These are phyloP conservation scores for Mycena amicta DNA, from an alignment of 768 basidiomycete species.

Conservation along the genomic window DNA sequence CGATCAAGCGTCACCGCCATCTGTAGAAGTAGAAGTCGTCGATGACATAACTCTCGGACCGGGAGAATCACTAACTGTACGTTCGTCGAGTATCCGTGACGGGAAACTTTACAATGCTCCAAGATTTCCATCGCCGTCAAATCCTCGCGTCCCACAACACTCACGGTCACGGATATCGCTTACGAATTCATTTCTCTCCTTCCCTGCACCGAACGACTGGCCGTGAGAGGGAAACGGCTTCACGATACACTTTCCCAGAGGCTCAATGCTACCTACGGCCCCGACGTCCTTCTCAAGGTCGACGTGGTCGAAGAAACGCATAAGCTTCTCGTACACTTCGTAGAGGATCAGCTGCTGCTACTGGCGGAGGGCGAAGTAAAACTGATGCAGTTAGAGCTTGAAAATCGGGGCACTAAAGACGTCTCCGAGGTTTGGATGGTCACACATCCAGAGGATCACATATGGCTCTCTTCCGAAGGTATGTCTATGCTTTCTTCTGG, in stretches of 20 bases:
- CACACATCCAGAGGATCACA: constrained; percentile 57
- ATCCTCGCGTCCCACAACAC: constrained; percentile 48
- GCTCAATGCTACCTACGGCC: constrained; percentile 68
- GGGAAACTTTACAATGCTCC: no score
- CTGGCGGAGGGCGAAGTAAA: constrained; percentile 73
- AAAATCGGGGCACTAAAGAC: constrained; percentile 62
- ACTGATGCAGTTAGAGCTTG: constrained; percentile 55
- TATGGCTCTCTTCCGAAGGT: constrained; percentile 48
- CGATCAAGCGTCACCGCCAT: constrained; percentile 36
- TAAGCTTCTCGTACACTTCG: constrained; percentile 59
- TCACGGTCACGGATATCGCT: constrained; percentile 58
- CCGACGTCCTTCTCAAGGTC: constrained; percentile 62
- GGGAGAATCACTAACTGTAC: constrained; percentile 66
- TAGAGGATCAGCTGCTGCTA: constrained; percentile 51
- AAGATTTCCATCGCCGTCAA: constrained; percentile 69
- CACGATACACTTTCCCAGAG: constrained; percentile 75
- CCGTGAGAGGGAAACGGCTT: constrained; percentile 72
- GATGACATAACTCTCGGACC: constrained; percentile 63
- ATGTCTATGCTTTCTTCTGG: no score
- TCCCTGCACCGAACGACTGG: constrained; percentile 65
- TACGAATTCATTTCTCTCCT: constrained; percentile 79
- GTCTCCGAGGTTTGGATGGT: constrained; percentile 78
- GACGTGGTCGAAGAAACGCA: constrained; percentile 68
- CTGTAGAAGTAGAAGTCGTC: constrained; percentile 60
- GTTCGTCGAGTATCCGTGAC: constrained; percentile 28